Evolutionary conservation across 73 alveolate genomes (phyloP).

Genomic region (Uronychia binucleata): DNA sequence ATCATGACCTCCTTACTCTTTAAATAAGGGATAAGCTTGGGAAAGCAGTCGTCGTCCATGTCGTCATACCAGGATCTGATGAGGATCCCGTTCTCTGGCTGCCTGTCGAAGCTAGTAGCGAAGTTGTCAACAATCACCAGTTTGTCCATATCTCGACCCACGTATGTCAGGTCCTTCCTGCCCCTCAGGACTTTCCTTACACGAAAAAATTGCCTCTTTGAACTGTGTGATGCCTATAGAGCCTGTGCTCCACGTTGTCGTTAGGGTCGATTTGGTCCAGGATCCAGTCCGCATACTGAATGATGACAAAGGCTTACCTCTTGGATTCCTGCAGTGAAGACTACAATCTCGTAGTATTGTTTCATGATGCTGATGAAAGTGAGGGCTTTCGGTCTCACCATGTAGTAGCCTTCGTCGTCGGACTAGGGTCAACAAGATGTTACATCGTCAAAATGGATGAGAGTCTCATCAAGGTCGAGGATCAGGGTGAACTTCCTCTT

Average conservation of each 20-base stretch:
- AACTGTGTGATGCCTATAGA: conserved; percentile 71
- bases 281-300: conserved; percentile 73
- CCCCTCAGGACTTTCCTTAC: conserved; percentile 50
- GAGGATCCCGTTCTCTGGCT: conserved; percentile 84
- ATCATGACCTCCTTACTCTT: neutral
- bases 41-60: conserved; percentile 70
- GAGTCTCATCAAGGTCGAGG: conserved; percentile 46
- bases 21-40: conserved; percentile 14
- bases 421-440: neutral
- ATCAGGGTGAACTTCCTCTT: conserved; percentile 14
- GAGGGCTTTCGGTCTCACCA: neutral
- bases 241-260: conserved; percentile 57
- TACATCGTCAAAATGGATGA: conserved; percentile 47
- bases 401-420: neutral
- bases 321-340: conserved; percentile 63
- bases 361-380: conserved; percentile 1
- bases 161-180: conserved; percentile 58
- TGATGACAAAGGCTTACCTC: too few species aligned
- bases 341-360: conserved; percentile 58
- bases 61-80: conserved; percentile 79
- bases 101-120: conserved; percentile 48
- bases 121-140: conserved; percentile 61
- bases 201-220: conserved; percentile 28
- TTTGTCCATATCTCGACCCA: conserved; percentile 65
- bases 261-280: conserved; percentile 63